Conservation (phyloP, 306 rosid genomes). For the Ceratonia siliqua region DNA sequence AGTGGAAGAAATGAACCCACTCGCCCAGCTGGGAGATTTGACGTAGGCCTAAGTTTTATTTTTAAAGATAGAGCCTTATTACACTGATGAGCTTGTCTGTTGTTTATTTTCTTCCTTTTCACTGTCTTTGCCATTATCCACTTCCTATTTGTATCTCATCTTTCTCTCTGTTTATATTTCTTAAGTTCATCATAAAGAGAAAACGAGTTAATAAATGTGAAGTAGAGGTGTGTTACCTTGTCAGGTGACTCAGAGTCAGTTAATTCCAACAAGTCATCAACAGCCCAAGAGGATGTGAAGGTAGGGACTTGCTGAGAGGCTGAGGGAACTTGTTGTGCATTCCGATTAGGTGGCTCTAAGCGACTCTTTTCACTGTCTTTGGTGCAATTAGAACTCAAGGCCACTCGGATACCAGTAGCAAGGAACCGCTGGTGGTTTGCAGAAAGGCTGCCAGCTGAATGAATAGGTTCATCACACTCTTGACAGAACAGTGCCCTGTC, state of each 20-base stretch:
- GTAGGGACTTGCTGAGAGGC: conserved; percentile 59
- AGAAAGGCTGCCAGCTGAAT: conserved; percentile 68
- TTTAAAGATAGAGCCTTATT: too few relatives aligned
- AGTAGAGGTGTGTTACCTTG: conserved; percentile 49
- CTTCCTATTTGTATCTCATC: too few relatives aligned
- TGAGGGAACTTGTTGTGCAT: conserved; percentile 53
- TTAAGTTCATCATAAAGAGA: too few relatives aligned
- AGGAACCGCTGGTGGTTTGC: conserved; percentile 94
- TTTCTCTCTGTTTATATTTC: too few relatives aligned
- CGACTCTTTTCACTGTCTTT: conserved; percentile 52
- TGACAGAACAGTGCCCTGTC: conserved; percentile 96
- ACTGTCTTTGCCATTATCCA: too few relatives aligned
- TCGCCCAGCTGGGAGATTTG: too few relatives aligned
- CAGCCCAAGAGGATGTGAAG: conserved; percentile 74
- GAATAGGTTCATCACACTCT: conserved; percentile 93
- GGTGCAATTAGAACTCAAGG: conserved; percentile 59
- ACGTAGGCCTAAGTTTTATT: too few relatives aligned
- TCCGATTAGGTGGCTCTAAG: conserved; percentile 70
- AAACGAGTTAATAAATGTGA: too few relatives aligned
- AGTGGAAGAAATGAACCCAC: too few relatives aligned
- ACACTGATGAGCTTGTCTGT: too few relatives aligned
- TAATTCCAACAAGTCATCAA: conserved; percentile 79
- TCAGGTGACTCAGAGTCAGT: conserved; percentile 69
- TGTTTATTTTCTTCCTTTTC: too few relatives aligned
- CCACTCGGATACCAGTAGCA: conserved; percentile 92